These are phyloP conservation scores for Clonostachys rhizophaga DNA, from an alignment of 2,329 filamentous ascomycete genomes.

Conservation along the genomic window DNA sequence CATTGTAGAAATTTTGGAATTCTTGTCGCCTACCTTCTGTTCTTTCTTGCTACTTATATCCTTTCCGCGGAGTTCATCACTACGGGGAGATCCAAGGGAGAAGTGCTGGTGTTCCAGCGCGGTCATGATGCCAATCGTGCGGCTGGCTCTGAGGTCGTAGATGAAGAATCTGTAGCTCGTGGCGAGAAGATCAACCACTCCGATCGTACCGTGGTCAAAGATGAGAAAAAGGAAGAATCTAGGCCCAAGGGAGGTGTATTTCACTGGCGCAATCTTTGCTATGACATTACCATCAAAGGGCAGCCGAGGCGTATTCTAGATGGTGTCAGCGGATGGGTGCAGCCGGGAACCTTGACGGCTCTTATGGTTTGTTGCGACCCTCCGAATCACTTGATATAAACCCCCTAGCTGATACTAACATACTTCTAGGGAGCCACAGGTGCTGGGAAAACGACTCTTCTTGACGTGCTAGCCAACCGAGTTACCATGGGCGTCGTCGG, in stretches of 20 bases:
- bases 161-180: too few species aligned
- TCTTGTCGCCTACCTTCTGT: constrained; percentile 57
- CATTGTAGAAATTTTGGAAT: constrained; percentile 63
- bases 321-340: constrained; percentile 69
- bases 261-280: constrained; percentile 67
- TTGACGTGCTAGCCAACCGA: constrained; percentile 71
- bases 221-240: too few species aligned
- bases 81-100: constrained; percentile 67
- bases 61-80: constrained; percentile 63
- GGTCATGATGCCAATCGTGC: constrained; percentile 32
- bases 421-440: constrained; percentile 5
- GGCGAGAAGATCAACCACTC: too few species aligned
- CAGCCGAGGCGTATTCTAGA: constrained; percentile 58
- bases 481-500: constrained; percentile 70
- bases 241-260: constrained; percentile 36
- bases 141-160: too few species aligned
- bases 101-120: constrained; percentile 69
- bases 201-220: too few species aligned
- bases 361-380: constrained; percentile 64
- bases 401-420: constrained; percentile 28
- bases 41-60: constrained; percentile 58
- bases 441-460: constrained; percentile 78
- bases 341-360: constrained; percentile 75
- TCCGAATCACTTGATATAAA: too few species aligned
- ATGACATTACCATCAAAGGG: constrained; percentile 66